Conservation (phyloP, 257 asterid species). For the Paulownia fortunei region DNA sequence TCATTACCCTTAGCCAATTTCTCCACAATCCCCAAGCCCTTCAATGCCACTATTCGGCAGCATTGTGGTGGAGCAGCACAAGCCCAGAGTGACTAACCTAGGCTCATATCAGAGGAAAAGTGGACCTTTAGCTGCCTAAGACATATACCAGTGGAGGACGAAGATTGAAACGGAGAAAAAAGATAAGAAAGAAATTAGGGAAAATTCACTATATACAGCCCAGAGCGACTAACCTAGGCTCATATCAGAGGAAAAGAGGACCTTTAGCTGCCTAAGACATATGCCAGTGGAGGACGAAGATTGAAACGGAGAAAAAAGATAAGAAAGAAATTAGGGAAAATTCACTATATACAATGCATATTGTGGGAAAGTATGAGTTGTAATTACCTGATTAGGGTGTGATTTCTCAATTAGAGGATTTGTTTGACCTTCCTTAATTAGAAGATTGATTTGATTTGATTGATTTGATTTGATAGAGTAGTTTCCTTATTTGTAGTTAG, state of each 20-base stretch:
- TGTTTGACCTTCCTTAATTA: too few relatives aligned
- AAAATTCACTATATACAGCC: not conserved
- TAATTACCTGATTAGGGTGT: too few relatives aligned
- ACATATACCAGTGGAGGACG: not conserved
- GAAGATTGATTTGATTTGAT: too few relatives aligned
- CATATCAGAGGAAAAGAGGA: slow-evolving; percentile 3
- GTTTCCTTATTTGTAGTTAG: too few relatives aligned
- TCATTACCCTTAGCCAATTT: not conserved
- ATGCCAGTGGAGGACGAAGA: not conserved
- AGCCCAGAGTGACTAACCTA: not conserved
- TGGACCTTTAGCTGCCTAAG: not conserved
- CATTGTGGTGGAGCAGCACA: not conserved
- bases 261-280: not conserved
- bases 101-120: slow-evolving; percentile 3
- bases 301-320: not conserved
- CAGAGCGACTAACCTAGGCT: not conserved
- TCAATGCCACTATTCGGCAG: not conserved
- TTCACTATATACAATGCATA: not conserved
- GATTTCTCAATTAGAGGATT: too few relatives aligned
- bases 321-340: not conserved
- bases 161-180: not conserved
- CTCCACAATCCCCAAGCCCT: not conserved
- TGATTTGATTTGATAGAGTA: too few relatives aligned
- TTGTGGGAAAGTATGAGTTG: too few relatives aligned
- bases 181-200: not conserved